Percentiles rank a stretch among this genome's conserved stretches.
These are phyloP conservation scores for Ceratopteris richardii DNA, from an alignment of 75 land plant species.

Conservation along the genomic window DNA sequence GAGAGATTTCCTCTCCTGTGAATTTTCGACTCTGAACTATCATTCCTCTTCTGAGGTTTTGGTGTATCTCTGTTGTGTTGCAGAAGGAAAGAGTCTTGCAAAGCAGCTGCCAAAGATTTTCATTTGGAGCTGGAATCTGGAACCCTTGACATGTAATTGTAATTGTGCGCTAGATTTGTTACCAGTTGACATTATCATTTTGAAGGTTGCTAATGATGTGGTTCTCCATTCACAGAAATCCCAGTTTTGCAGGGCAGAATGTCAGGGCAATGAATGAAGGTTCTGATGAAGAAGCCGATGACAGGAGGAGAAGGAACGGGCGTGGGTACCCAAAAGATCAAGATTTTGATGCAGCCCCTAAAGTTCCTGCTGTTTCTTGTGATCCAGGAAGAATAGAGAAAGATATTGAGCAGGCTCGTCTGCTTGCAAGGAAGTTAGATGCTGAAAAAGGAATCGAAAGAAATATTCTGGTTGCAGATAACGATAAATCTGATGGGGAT, in stretches of 20 bases:
- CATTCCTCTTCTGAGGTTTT: too few relatives aligned
- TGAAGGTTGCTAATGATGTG: background rate
- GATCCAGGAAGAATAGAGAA: conserved; percentile 71
- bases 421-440: conserved; percentile 76
- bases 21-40: too few relatives aligned
- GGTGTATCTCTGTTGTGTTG: too few relatives aligned
- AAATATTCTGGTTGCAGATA: conserved; percentile 53
- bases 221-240: conserved; percentile 47
- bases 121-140: conserved; percentile 77
- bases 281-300: conserved; percentile 68
- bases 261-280: conserved; percentile 48
- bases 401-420: conserved; percentile 76
- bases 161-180: background rate
- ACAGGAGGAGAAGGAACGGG: conserved; percentile 65
- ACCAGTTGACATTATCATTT: too few relatives aligned
- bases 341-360: conserved; percentile 63
- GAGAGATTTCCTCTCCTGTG: too few relatives aligned
- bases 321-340: conserved; percentile 55
- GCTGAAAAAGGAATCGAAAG: conserved; percentile 87
- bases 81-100: conserved; percentile 92
- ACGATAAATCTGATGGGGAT: conserved; percentile 51
- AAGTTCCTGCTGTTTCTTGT: conserved; percentile 64
- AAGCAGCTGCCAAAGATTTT: conserved; percentile 78
- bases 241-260: conserved; percentile 36
- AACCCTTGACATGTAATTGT: conserved; percentile 63